Base-by-base conservation (phyloP, 2,329 filamentous ascomycete species). In the Alternaria viburni region DNA sequence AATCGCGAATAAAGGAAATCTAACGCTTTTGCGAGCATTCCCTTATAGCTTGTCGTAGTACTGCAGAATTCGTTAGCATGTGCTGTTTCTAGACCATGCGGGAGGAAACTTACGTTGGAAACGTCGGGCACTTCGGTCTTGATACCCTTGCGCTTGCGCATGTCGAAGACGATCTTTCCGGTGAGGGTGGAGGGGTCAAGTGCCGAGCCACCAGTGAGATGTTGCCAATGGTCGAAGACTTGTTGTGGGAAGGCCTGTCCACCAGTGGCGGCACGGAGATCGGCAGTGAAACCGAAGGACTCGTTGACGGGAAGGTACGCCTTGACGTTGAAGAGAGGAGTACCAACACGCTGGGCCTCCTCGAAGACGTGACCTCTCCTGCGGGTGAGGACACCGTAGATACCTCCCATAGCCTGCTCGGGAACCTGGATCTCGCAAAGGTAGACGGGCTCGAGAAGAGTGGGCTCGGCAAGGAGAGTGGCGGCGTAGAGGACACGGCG, bases 111-210 rank as follows among this genome's bases (percentile, higher is more conserved):
- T 89, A 96, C 93, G 89, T 97, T 97, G 82, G 93, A 93, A 86
- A 93, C 90, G 82, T 91, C 92, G 78, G 96, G 95, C 82, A 97
- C 92, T 79, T 93, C 89, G 81, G 91, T 86, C 93, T 99, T 99
- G 88, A 99, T 87, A 93, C 95, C 96, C 93, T 99, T 99, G 86
- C 95, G 93, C 91, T 97, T 97, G 82, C 96, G 93, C 91, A 96
- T 97, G 64, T 91, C 89, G 81, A 87, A 86, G 77, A 98, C 93
- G 77, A 97, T 87, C 81, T 88, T 83, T 82, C 94, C 96, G 78
- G 91, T 88, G 89, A 94, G 93, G 80, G 89, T 89, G 79, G 89
- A 91, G 81, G 84, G 73, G 85, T 99, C 95, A 80, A 97, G 89
- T 75, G 93, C 90, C 76, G 92, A 96, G 78, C 96, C 96, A 90